Evolutionary conservation across 129 eudicot species (phyloP).

Genomic region (Daucus carota): DH1_v3.0 NC_030385.2:27776001-27776500

Average conservation of each 20-base stretch:
- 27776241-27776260: neutral
- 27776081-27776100: slow-evolving; percentile 66
- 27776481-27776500: slow-evolving; percentile 60
- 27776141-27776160: slow-evolving; percentile 7
- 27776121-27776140: slow-evolving; percentile 49
- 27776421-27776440: neutral
- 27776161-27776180: neutral
- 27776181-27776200: slow-evolving; percentile 4
- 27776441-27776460: neutral
- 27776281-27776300: neutral
- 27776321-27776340: neutral
- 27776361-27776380: slow-evolving; percentile 51
- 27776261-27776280: neutral
- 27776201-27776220: neutral
- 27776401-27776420: slow-evolving; percentile 40
- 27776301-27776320: slow-evolving; percentile 7
- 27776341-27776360: slow-evolving; percentile 6
- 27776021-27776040: slow-evolving; percentile 42
- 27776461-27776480: slow-evolving; percentile 20
- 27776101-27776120: slow-evolving; percentile 60
- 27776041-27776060: slow-evolving; percentile 71
- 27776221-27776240: neutral
- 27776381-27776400: slow-evolving; percentile 78
- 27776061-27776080: slow-evolving; percentile 88
- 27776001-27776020: slow-evolving; percentile 62